phyloP scores from a whole-genome alignment of 2,329 filamentous ascomycete species.

The Trichoderma brevicompactum region DNA sequence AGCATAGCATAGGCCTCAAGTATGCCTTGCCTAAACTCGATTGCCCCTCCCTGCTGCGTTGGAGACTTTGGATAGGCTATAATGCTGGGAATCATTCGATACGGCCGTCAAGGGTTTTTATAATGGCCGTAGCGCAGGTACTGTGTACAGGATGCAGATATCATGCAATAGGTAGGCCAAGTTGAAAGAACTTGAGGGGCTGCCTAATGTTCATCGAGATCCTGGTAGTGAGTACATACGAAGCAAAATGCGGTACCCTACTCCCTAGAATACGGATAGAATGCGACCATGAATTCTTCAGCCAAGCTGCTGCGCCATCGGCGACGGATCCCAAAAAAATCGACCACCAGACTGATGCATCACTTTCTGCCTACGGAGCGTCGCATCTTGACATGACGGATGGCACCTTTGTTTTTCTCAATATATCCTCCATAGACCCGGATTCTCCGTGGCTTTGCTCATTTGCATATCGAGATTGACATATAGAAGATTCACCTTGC shows the following conservation, averaged over 20 bases:
- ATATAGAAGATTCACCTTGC: too few relatives aligned
- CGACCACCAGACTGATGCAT: not conserved
- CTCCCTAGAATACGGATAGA: not conserved
- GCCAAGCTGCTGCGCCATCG: not conserved
- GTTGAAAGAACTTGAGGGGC: not conserved
- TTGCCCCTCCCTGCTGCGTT: not conserved
- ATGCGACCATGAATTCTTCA: not conserved
- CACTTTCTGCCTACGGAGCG: not conserved
- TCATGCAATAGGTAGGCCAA: not conserved
- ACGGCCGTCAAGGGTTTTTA: too few relatives aligned
- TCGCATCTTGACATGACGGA: not conserved
- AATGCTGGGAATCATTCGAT: too few relatives aligned
- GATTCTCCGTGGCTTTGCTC: too few relatives aligned
- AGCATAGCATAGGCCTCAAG: too few relatives aligned
- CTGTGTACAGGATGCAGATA: too few relatives aligned
- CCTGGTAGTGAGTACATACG: not conserved
- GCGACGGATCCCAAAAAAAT: too few relatives aligned
- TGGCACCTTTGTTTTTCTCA: too few relatives aligned
- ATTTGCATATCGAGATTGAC: too few relatives aligned
- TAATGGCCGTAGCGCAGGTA: too few relatives aligned
- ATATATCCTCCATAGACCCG: too few relatives aligned
- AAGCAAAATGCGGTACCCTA: not conserved
- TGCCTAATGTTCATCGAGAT: not conserved
- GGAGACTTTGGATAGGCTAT: too few relatives aligned
- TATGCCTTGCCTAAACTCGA: not conserved